These are phyloP conservation scores for Xylaria sp. DNA, from an alignment of 2,329 filamentous ascomycete species.

Conservation along the genomic window DNA sequence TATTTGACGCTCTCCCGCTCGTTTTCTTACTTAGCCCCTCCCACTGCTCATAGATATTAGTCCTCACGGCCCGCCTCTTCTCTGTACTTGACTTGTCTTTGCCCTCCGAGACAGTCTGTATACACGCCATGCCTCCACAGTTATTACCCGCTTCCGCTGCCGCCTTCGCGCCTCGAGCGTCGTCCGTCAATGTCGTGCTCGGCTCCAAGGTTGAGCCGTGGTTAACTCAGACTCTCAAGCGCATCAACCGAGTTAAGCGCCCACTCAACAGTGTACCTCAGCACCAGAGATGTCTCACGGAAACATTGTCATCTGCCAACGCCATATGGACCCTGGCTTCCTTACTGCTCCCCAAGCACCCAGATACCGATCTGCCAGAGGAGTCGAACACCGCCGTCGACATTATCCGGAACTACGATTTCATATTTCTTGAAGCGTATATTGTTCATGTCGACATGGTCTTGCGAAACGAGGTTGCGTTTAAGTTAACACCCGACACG, in stretches of 20 bases:
- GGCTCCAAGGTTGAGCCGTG: constrained; percentile 93
- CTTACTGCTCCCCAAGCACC: constrained; percentile 90
- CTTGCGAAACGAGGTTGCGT: constrained; percentile 94
- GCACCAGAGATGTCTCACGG: constrained; percentile 93
- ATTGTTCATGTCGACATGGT: constrained; percentile 99
- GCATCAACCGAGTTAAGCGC: constrained; percentile 95
- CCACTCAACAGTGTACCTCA: constrained; percentile 97
- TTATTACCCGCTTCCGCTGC: constrained; percentile 94
- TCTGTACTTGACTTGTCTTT: constrained; percentile 37
- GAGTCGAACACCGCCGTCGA: constrained; percentile 86
- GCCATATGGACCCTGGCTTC: constrained; percentile 96
- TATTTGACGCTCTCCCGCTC: constrained; percentile 49
- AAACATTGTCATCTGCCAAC: constrained; percentile 87
- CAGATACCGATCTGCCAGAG: constrained; percentile 83
- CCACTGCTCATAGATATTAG: constrained; percentile 49
- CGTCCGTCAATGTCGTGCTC: constrained; percentile 93
- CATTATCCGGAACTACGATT: constrained; percentile 90
- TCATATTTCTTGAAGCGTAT: constrained; percentile 94
- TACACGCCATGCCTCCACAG: constrained; percentile 83
- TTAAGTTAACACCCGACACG: constrained; percentile 94
- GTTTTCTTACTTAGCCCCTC: constrained; percentile 40
- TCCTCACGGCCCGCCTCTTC: constrained; percentile 43
- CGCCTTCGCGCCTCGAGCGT: constrained; percentile 90
- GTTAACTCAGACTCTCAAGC: constrained; percentile 96
- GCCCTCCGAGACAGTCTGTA: constrained; percentile 19